These are phyloP conservation scores for Sesbania bispinosa DNA, from an alignment of 306 rosid species.

Conservation along the genomic window DNA sequence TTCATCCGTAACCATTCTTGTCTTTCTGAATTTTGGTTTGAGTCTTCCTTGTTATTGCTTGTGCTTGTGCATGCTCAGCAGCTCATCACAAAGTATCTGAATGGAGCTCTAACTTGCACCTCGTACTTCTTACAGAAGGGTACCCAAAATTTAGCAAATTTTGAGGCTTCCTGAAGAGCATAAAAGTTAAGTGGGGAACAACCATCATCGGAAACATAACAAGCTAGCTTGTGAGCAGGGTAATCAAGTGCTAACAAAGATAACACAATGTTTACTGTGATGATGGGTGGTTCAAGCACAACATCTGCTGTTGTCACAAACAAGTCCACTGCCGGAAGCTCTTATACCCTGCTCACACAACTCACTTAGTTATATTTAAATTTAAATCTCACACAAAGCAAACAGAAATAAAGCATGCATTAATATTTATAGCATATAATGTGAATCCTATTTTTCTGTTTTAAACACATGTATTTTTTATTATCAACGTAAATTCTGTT, in stretches of 20 bases:
- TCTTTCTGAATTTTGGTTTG: background rate
- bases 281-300: conserved; percentile 53
- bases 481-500: no score
- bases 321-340: conserved; percentile 56
- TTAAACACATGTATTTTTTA: no score
- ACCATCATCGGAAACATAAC: conserved; percentile 72
- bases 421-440: no score
- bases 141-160: conserved; percentile 59
- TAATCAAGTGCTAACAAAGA: conserved; percentile 69
- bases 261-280: conserved; percentile 60
- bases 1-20: conserved; percentile 46
- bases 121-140: conserved; percentile 58
- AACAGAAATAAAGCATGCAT: no score
- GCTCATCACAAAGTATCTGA: conserved; percentile 38
- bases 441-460: no score
- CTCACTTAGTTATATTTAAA: background rate
- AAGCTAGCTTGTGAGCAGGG: conserved; percentile 62
- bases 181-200: conserved; percentile 54
- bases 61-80: background rate
- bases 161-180: conserved; percentile 54
- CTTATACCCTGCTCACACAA: conserved; percentile 23
- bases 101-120: conserved; percentile 56
- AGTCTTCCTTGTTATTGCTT: no score
- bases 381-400: no score
- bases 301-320: conserved; percentile 73